phyloP scores from a whole-genome alignment of 257 asterid species.

The Capsicum rhomboideum region DNA sequence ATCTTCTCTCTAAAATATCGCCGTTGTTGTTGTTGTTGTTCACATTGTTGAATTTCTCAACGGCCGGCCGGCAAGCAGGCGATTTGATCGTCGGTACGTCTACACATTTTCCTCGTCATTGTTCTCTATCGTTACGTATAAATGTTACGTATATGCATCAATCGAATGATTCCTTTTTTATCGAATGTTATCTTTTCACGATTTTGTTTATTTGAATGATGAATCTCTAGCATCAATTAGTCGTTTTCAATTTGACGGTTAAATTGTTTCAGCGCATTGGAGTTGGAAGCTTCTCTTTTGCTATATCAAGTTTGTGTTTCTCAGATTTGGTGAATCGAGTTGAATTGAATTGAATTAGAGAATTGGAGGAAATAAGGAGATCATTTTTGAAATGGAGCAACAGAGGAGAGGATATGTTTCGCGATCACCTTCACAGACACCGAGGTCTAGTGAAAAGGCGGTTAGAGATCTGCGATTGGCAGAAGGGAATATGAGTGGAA shows the following conservation, averaged over 20 bases:
- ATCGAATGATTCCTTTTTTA: not conserved
- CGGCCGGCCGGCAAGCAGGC: slow-evolving; percentile 56
- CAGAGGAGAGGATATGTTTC: slow-evolving; percentile 66
- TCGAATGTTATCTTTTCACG: not conserved
- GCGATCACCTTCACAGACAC: slow-evolving; percentile 71
- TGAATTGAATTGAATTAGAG: slow-evolving; percentile 29
- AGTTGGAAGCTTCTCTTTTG: not conserved
- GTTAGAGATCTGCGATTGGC: slow-evolving; percentile 87
- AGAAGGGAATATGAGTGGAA: slow-evolving; percentile 71
- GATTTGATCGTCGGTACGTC: slow-evolving; percentile 21
- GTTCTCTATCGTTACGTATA: not conserved
- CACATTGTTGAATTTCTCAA: slow-evolving; percentile 31
- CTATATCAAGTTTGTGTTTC: slow-evolving; percentile 5
- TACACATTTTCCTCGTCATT: not conserved
- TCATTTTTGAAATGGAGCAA: slow-evolving; percentile 39
- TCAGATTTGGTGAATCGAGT: slow-evolving; percentile 17
- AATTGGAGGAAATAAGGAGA: not conserved
- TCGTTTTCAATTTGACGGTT: slow-evolving; percentile 4
- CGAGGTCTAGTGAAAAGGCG: slow-evolving; percentile 66
- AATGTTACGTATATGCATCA: not conserved
- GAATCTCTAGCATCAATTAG: not conserved
- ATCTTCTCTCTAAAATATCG: slow-evolving; percentile 1
- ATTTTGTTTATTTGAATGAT: not conserved
- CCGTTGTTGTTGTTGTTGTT: slow-evolving; percentile 10
- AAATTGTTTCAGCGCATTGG: not conserved